Evolutionary conservation across 202 grass and related monocot species (phyloP).

Genomic region (Bolboschoenoplectus hybrid): DNA sequence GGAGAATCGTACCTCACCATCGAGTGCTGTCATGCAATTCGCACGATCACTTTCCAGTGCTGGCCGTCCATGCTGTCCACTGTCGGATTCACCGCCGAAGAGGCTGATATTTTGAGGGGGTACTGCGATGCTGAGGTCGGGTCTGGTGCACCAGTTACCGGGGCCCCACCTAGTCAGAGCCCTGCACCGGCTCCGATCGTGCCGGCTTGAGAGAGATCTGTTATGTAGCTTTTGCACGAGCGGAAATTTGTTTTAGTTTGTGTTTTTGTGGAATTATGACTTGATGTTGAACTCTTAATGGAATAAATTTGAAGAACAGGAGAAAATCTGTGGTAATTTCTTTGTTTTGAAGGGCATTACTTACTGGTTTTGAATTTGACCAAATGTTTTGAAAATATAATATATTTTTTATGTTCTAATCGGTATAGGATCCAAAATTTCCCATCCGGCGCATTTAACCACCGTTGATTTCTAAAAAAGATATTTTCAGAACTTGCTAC

Average conservation of each 20-base stretch:
- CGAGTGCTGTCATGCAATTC: conserved; percentile 80
- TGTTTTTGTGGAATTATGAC: conserved; percentile 26
- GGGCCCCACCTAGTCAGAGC: not conserved
- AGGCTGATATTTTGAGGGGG: conserved; percentile 63
- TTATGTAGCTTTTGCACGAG: not conserved
- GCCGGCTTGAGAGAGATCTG: not conserved
- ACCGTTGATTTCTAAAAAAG: too few species aligned
- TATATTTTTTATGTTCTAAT: too few species aligned
- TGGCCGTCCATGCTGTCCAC: conserved; percentile 75
- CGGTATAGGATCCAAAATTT: too few species aligned
- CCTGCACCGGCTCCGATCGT: conserved; percentile 15
- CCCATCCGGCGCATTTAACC: too few species aligned
- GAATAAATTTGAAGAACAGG: not conserved
- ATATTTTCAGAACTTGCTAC: too few species aligned
- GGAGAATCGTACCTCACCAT: conserved; percentile 79
- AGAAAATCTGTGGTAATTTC: not conserved
- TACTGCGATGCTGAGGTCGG: conserved; percentile 69
- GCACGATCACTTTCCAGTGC: conserved; percentile 65
- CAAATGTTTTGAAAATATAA: not conserved
- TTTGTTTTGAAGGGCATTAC: not conserved
- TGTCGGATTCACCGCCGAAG: conserved; percentile 66
- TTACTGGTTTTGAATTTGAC: not conserved
- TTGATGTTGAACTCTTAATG: conserved; percentile 30
- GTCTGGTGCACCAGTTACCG: not conserved
- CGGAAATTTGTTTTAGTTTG: not conserved